phyloP scores from a whole-genome alignment of 805 yeast genomes.

The Blastobotrys chiropterorum region DNA sequence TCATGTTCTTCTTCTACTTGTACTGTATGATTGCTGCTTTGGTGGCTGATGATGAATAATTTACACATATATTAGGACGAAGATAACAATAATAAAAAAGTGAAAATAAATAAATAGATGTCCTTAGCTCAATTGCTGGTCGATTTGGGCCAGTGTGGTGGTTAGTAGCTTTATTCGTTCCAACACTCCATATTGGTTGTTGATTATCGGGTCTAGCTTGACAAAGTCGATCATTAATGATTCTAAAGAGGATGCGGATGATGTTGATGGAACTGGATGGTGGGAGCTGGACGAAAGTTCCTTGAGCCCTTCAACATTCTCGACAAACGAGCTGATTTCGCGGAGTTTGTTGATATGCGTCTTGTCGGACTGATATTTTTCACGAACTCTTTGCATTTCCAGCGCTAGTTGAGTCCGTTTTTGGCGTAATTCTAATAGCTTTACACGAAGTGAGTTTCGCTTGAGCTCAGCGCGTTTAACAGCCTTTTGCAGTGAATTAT shows the following conservation, averaged over 20 bases:
- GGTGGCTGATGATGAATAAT: constrained; percentile 53
- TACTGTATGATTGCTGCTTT: constrained; percentile 94
- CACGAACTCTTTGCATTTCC: constrained; percentile 9
- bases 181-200: constrained; percentile 7
- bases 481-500: constrained; percentile 7
- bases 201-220: constrained; percentile 8
- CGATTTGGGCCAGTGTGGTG: constrained; percentile 1
- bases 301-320: background rate
- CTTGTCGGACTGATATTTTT: constrained; percentile 3
- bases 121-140: background rate
- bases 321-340: constrained; percentile 9
- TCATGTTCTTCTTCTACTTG: constrained; percentile 91
- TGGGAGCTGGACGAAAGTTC: no score
- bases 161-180: constrained; percentile 8
- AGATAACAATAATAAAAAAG: background rate
- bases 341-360: background rate
- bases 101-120: background rate
- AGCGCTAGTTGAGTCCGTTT: constrained; percentile 8
- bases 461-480: constrained; percentile 10
- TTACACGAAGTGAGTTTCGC: constrained; percentile 8
- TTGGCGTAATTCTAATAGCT: constrained; percentile 11
- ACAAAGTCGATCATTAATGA: background rate
- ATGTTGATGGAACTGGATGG: no score
- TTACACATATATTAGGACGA: background rate
- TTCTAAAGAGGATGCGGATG: background rate